Base-by-base conservation (phyloP, 768 basidiomycete genomes). In the Gloeopeniophorella convolvens region DNA sequence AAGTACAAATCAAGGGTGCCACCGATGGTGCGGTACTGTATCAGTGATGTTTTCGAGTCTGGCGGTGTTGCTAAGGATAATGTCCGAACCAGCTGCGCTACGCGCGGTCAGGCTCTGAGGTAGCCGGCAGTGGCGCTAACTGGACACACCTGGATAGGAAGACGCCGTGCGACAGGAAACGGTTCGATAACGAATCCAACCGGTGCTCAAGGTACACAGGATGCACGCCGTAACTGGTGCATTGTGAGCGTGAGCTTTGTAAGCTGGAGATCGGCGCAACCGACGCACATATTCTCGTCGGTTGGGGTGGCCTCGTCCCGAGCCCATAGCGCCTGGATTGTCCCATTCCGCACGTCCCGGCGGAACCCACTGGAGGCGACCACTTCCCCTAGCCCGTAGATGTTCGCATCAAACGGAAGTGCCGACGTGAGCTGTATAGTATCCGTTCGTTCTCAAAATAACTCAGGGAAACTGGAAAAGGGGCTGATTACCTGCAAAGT, bases 1-100 rank as follows among this genome's bases (percentile, higher is more conserved):
- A 85, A 88, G 70, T 88, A 89, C 56, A 89, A 79, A 65, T 89
- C 83, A 27, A 89, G 67, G 0, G 80, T 80, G 15, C 88, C 87
- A 5, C 88, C 87, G 39, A 90, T 68, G 62, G 80, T 68, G 39
- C 87, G 72, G 61, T 89, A 91, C 57, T 90, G 72, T 20, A 90
- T 71, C 3, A 85, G 67, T 1, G 83, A 85, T 10, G 70, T 69
- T n/a, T 68, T 65, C 1, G 80, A 75, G 21, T 59, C 64, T 6
- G 71, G 72, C 26, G 79, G 87, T 5, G 77, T 83, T 53, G 75
- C 68, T n/a, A 42, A 89, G 73, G 33, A 88, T 66, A 54, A 85
- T 78, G 59, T 90, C 87, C 21, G 82, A 76, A 3, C 84, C 86
- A 24, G 82, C 74, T 15, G 85, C 70, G 61, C 82, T 84, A 45